phyloP scores from a whole-genome alignment of 306 rosid genomes.

The Vicia sativa region DNA sequence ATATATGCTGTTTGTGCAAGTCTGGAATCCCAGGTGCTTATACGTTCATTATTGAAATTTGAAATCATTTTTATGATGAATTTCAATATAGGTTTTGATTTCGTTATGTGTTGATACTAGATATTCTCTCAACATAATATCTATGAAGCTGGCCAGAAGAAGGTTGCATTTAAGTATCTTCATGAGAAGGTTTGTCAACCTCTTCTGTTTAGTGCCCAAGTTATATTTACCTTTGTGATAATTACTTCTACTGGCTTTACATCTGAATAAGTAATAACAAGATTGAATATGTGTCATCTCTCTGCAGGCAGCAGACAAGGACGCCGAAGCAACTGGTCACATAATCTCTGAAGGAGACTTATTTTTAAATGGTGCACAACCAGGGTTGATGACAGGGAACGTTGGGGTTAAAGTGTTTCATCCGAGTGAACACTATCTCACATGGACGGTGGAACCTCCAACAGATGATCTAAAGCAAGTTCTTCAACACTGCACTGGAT shows the following conservation, averaged over 20 bases:
- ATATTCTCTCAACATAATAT: conserved; percentile 89
- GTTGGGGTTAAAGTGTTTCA: conserved; percentile 52
- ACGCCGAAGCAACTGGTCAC: conserved; percentile 57
- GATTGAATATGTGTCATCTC: conserved; percentile 19
- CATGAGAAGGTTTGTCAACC: conserved; percentile 69
- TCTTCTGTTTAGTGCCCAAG: conserved; percentile 12
- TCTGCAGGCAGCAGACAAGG: conserved; percentile 83
- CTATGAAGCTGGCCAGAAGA: conserved; percentile 97
- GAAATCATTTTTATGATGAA: conserved; percentile 3
- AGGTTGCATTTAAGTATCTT: conserved; percentile 78
- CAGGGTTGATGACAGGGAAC: conserved; percentile 55
- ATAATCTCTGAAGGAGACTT: conserved; percentile 89
- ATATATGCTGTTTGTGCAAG: conserved; percentile 98
- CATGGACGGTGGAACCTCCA: conserved; percentile 71
- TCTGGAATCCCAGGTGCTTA: conserved; percentile 84
- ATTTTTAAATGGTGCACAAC: conserved; percentile 64
- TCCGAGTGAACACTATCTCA: conserved; percentile 64
- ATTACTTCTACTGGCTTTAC: neutral
- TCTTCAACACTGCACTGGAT: conserved; percentile 75
- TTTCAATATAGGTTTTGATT: conserved; percentile 8
- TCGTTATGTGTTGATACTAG: conserved; percentile 46
- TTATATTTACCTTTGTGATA: neutral
- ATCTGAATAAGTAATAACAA: neutral
- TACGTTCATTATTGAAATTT: conserved; percentile 26
- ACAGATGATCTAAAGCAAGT: conserved; percentile 64